Percentiles rank a stretch among this genome's conserved stretches.
Evolutionary conservation across 306 rosid species (phyloP).

Genomic region (Carpinus viminea): DNA sequence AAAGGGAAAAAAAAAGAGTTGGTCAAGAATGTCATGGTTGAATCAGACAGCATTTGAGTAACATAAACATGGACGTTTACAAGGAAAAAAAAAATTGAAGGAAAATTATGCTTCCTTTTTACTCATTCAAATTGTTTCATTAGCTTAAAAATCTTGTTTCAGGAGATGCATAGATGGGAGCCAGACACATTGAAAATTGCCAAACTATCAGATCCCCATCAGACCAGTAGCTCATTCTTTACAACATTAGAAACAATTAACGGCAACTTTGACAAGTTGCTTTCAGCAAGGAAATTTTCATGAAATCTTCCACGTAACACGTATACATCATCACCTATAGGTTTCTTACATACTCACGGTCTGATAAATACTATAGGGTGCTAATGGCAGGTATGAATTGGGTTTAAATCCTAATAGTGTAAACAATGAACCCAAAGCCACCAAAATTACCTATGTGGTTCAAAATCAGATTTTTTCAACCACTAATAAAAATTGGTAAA

Average conservation of each 20-base stretch:
- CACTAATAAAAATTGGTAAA: neutral
- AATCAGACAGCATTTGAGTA: neutral
- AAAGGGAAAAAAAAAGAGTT: neutral
- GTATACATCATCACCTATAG: neutral
- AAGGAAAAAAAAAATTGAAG: neutral
- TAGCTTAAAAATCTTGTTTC: neutral
- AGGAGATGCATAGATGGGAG: neutral
- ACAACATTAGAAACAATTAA: neutral
- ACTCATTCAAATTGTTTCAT: neutral
- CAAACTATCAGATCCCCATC: conserved; percentile 1
- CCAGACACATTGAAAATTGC: neutral
- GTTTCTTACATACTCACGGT: neutral
- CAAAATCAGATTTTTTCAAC: neutral
- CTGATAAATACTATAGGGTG: neutral
- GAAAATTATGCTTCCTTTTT: too few relatives aligned
- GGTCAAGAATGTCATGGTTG: neutral
- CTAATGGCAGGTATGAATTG: neutral
- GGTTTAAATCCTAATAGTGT: neutral
- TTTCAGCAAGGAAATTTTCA: conserved; percentile 11
- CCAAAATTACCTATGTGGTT: neutral
- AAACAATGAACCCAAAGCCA: neutral
- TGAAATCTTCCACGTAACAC: neutral
- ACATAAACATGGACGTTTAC: neutral
- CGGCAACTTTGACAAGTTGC: neutral
- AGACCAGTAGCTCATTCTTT: neutral